Conservation (phyloP, 164 flowering plant genomes). For the Macadamia integrifolia region DNA sequence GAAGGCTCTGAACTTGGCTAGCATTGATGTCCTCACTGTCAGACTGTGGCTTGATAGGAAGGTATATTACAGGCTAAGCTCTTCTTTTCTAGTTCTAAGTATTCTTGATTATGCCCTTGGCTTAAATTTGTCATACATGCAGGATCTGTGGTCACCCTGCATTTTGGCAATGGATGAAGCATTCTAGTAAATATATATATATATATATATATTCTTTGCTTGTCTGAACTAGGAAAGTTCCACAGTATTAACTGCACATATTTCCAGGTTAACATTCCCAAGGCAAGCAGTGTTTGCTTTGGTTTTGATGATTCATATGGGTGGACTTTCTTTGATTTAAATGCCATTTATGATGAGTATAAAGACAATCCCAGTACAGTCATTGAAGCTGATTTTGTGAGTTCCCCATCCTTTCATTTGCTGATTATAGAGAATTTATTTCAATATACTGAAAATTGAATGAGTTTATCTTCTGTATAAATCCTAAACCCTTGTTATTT, state of each 20-base stretch:
- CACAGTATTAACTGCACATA: not conserved
- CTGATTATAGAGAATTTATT: not conserved
- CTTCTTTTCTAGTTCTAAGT: not conserved
- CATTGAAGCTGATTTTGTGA: constrained; percentile 55
- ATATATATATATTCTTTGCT: not conserved
- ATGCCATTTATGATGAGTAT: constrained; percentile 43
- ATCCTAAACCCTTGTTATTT: constrained; percentile 5
- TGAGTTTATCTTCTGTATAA: not conserved
- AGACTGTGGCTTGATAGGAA: constrained; percentile 47
- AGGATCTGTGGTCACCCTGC: not conserved
- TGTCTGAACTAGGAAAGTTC: not conserved
- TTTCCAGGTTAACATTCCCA: constrained; percentile 45
- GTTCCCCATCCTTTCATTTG: constrained; percentile 15
- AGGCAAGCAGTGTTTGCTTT: constrained; percentile 44
- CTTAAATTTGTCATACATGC: not conserved
- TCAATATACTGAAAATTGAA: not conserved
- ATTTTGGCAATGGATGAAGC: constrained; percentile 4
- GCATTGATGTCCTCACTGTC: constrained; percentile 42
- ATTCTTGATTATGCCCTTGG: not conserved
- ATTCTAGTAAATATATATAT: not conserved
- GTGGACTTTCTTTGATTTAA: constrained; percentile 69
- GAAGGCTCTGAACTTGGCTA: constrained; percentile 43
- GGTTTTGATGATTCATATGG: constrained; percentile 44
- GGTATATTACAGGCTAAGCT: constrained; percentile 20
- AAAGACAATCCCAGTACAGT: constrained; percentile 40